Evolutionary conservation across 2,329 filamentous ascomycete species (phyloP), one percentile per base, ranked within the genome.

Genomic region (Sclerotiophoma versabilis): DNA sequence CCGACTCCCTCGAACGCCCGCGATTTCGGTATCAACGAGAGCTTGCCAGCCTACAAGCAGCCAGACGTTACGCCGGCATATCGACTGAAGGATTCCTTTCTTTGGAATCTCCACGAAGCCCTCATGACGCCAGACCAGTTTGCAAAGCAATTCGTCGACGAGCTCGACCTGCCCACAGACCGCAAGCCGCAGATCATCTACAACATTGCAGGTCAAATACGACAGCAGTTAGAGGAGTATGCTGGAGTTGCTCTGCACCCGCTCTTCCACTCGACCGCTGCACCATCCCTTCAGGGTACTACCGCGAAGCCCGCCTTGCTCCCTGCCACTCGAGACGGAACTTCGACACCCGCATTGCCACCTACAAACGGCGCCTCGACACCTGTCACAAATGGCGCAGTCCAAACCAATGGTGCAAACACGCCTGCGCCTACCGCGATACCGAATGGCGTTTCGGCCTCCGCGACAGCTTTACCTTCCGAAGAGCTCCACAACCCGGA

Each of bases 81-180:
- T 76, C 87, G 95, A 59, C 81, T 99, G 52, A 92, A 96, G 68
- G 95, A 99, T 67, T 89, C 91, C n/a, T 98, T 99, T 68, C 79
- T 97, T 46, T 99, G 95, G 95, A 99, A 99, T 68, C 82, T 99
- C 12, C 93, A 98, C 76, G 95, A 99, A 78, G 90, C 91, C 0
- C 81, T 97, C 54, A 90, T 93, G 45, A 99, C 95, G 0, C 96
- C 95, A 0, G 95, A 99, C 70, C 90, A 96, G 70, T 99, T 98
- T 72, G 95, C 95, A n/a, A 85, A 90, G 65, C 87, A 84, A 1
- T 86, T 98, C 62, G 93, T 96, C 1, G 91, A 96, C 61, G 95
- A 99, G 72, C 83, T 99, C 34, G 95, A 99, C 72, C 84, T 99
- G 34, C 93, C 93, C 4, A 88, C 91, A 57, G 84, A 88, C 34